A percentile compares a stretch with the other conserved stretches of the same genome.
These are phyloP conservation scores for Tolypocladium endophyticum DNA, from an alignment of 2,329 filamentous ascomycete species.

Conservation along the genomic window DNA sequence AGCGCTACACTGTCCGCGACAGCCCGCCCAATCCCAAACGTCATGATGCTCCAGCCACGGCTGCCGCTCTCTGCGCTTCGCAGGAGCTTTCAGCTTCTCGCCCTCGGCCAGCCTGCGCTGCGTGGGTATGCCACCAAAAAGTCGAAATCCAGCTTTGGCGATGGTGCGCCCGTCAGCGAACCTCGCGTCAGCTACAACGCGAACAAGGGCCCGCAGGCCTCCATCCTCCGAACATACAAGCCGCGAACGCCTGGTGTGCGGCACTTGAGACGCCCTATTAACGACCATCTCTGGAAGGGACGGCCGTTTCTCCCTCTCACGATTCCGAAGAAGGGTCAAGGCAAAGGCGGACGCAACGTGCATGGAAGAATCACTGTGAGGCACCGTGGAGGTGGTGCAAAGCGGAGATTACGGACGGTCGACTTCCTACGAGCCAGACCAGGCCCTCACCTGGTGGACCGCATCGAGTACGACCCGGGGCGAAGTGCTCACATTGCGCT, in stretches of 20 bases:
- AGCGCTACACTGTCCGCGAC: not conserved
- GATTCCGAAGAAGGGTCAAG: slow-evolving; percentile 83
- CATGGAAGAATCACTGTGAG: slow-evolving; percentile 77
- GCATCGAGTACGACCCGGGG: slow-evolving; percentile 93
- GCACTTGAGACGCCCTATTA: slow-evolving; percentile 84
- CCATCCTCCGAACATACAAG: slow-evolving; percentile 72
- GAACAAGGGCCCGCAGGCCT: slow-evolving; percentile 20
- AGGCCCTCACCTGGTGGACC: slow-evolving; percentile 79
- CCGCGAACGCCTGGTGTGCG: slow-evolving; percentile 86
- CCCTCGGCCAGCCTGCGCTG: slow-evolving; percentile 13
- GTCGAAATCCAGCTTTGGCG: slow-evolving; percentile 8
- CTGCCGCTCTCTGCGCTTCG: slow-evolving; percentile 17
- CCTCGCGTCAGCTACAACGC: slow-evolving; percentile 9
- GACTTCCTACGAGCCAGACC: slow-evolving; percentile 74
- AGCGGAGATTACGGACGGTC: slow-evolving; percentile 82
- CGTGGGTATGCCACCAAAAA: slow-evolving; percentile 20
- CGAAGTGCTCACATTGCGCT: slow-evolving; percentile 90
- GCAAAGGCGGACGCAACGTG: slow-evolving; percentile 86
- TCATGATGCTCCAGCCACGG: slow-evolving; percentile 19
- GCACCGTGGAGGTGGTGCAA: slow-evolving; percentile 85
- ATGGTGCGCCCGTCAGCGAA: slow-evolving; percentile 9
- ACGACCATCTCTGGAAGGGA: slow-evolving; percentile 95
- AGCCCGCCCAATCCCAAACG: not conserved
- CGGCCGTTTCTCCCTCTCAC: slow-evolving; percentile 74
- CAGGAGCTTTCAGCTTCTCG: slow-evolving; percentile 16